Percentiles rank a stretch among this genome's conserved stretches.
These are phyloP conservation scores for Rhododendron kiyosumense DNA, from an alignment of 148 eudicot genomes.

Conservation along the genomic window DNA sequence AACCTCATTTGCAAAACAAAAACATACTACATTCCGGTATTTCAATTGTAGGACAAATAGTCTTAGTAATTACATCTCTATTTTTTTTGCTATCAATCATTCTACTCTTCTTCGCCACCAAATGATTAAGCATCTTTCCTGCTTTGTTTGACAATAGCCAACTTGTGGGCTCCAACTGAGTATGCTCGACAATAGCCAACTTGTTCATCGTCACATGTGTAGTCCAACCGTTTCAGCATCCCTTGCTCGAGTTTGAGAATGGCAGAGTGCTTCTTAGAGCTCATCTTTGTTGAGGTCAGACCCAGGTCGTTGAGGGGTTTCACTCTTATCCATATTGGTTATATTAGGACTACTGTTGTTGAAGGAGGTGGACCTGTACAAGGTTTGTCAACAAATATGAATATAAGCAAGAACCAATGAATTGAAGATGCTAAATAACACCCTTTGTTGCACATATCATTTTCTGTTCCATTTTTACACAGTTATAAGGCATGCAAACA, in stretches of 20 bases:
- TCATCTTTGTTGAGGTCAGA: constrained; percentile 21
- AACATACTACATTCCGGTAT: too few relatives aligned
- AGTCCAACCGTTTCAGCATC: constrained; percentile 45
- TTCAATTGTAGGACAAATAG: too few relatives aligned
- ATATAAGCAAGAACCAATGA: not conserved
- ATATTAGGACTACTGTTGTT: not conserved
- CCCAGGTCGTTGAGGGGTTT: not conserved
- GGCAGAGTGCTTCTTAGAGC: constrained; percentile 39
- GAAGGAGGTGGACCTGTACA: not conserved
- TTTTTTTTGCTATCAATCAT: too few relatives aligned
- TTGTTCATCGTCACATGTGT: constrained; percentile 27
- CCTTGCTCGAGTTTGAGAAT: constrained; percentile 47
- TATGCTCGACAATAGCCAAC: constrained; percentile 26
- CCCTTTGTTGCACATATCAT: too few relatives aligned
- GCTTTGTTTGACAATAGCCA: constrained; percentile 6
- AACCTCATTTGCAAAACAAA: too few relatives aligned
- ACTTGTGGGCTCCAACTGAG: constrained; percentile 28
- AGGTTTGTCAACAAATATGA: constrained; percentile 1
- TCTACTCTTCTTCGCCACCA: too few relatives aligned
- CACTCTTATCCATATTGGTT: constrained; percentile 2
- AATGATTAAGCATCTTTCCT: too few relatives aligned
- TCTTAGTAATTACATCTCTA: too few relatives aligned
- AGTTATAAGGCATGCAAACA: too few relatives aligned
- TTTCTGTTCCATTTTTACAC: too few relatives aligned
- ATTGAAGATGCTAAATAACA: too few relatives aligned